Evolutionary conservation across 805 yeast species (phyloP).

Genomic region (Starmerella stellata): DNA sequence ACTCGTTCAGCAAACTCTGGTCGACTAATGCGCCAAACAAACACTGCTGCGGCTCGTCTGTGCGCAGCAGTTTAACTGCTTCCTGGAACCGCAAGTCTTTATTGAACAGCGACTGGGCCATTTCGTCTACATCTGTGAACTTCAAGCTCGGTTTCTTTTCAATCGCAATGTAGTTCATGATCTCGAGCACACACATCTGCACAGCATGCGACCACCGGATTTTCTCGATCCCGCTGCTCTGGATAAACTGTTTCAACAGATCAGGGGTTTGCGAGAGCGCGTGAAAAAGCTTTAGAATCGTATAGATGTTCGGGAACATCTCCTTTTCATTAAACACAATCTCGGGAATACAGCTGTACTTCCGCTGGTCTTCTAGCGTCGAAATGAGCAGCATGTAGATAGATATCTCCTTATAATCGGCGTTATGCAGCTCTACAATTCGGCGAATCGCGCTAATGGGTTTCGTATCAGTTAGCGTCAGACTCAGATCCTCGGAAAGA

Average conservation of each 20-base stretch:
- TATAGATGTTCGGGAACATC: conserved; percentile 2
- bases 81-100: conserved; percentile 67
- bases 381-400: neutral
- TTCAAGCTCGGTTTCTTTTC: neutral
- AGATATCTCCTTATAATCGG: neutral
- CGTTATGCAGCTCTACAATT: neutral
- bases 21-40: conserved; percentile 23
- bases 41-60: conserved; percentile 39
- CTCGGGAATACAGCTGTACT: neutral
- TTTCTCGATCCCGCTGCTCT: neutral
- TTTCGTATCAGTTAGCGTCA: conserved; percentile 26
- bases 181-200: conserved; percentile 42
- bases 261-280: conserved; percentile 33
- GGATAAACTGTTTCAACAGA: conserved; percentile 28
- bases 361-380: neutral
- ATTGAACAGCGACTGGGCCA: conserved; percentile 55
- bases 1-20: conserved; percentile 32
- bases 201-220: conserved; percentile 38
- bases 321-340: neutral
- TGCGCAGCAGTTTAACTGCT: conserved; percentile 51
- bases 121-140: conserved; percentile 21
- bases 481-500: conserved; percentile 52
- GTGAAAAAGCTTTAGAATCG: conserved; percentile 3
- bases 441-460: neutral
- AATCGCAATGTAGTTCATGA: conserved; percentile 7